Percentiles rank a stretch among this genome's conserved stretches.
Conservation (phyloP, 1,284 basidiomycete genomes). For the Cystobasidium slooffiae region DNA sequence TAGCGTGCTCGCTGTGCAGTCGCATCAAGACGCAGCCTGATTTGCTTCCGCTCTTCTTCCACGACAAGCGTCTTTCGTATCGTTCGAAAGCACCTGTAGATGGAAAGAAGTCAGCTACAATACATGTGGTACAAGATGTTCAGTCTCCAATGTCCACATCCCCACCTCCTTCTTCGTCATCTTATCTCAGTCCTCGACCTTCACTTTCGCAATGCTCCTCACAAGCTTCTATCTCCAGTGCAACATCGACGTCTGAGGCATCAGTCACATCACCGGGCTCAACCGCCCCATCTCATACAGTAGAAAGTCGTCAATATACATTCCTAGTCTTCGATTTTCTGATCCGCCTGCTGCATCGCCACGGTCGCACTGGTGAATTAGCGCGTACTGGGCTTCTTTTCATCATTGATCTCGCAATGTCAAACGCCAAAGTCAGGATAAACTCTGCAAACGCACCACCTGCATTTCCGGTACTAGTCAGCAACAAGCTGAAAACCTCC, state of each 20-base stretch:
- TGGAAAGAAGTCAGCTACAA: conserved; percentile 65
- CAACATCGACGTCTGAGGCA: neutral
- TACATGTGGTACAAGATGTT: neutral
- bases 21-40: conserved; percentile 86
- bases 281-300: conserved; percentile 50
- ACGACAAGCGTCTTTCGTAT: conserved; percentile 66
- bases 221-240: neutral
- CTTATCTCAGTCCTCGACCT: conserved; percentile 2
- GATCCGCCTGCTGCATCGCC: conserved; percentile 90
- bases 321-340: conserved; percentile 94
- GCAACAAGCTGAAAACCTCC: neutral
- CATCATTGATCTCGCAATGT: conserved; percentile 81
- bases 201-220: conserved; percentile 26
- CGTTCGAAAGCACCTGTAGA: neutral
- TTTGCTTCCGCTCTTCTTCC: conserved; percentile 92
- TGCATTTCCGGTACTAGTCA: neutral
- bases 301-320: conserved; percentile 72
- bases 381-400: conserved; percentile 89
- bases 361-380: conserved; percentile 90
- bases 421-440: neutral
- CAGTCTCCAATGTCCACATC: conserved; percentile 59
- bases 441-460: neutral
- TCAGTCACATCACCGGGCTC: neutral
- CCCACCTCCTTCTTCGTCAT: conserved; percentile 21
- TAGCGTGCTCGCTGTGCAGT: conserved; percentile 87